Percentiles rank a stretch among this genome's conserved stretches.
phyloP scores from a whole-genome alignment of 768 basidiomycete species.

The Leccinum barrowsii region DNA sequence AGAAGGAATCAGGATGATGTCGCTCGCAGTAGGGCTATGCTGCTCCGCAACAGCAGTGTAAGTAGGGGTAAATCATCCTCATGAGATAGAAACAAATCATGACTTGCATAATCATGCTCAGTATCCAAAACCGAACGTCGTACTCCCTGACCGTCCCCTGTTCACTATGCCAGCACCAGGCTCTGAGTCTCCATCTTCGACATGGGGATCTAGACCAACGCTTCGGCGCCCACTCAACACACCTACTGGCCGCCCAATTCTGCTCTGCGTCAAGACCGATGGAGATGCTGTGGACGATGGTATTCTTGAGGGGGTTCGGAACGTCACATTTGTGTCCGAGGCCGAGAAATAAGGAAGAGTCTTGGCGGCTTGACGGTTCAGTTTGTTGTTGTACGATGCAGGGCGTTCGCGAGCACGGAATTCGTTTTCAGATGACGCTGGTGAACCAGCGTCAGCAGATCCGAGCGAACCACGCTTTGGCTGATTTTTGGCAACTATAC shows the following conservation, averaged over 20 bases:
- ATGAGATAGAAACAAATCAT: conserved; percentile 9
- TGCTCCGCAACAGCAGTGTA: conserved; percentile 8
- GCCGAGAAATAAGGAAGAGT: conserved; percentile 42
- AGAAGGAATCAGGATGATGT: conserved; percentile 7
- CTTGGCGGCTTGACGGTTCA: conserved; percentile 27
- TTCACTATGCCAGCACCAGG: conserved; percentile 17
- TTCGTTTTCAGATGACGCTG: conserved; percentile 29
- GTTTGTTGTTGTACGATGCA: conserved; percentile 24
- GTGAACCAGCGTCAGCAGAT: conserved; percentile 35
- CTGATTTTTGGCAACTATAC: conserved; percentile 38
- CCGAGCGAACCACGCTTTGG: conserved; percentile 65
- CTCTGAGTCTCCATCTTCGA: conserved; percentile 22
- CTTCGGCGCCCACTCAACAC: conserved; percentile 44
- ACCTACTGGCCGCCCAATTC: conserved; percentile 42
- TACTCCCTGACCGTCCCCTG: conserved; percentile 30
- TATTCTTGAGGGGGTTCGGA: conserved; percentile 42
- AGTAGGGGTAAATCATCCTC: conserved; percentile 8
- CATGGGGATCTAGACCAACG: conserved; percentile 29
- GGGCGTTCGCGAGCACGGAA: conserved; percentile 26
- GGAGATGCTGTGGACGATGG: conserved; percentile 35
- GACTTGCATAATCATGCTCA: conserved; percentile 16
- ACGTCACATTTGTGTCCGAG: conserved; percentile 43
- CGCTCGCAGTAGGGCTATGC: conserved; percentile 12
- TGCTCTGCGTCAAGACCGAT: conserved; percentile 38
- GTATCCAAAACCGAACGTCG: conserved; percentile 18